phyloP scores from a whole-genome alignment of 2,329 filamentous ascomycete genomes.

The Exophiala calicioides region DNA sequence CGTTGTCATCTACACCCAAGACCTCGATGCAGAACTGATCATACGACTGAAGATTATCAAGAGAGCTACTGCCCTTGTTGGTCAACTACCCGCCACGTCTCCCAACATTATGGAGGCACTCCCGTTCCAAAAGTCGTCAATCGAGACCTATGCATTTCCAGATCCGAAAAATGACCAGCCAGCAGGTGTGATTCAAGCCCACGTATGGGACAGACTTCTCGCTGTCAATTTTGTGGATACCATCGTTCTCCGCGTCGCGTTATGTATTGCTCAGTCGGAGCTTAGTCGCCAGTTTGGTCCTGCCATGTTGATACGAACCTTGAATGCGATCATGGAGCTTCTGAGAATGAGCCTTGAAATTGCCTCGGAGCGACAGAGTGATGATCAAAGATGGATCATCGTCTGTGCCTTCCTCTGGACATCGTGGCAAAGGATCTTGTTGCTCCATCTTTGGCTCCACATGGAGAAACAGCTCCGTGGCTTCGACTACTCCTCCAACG shows the following conservation, averaged over 20 bases:
- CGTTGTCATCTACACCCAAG: background rate
- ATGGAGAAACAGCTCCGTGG: constrained; percentile 73
- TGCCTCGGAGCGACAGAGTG: background rate
- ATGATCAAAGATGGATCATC: constrained; percentile 1
- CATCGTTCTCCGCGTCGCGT: constrained; percentile 6
- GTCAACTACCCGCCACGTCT: constrained; percentile 4
- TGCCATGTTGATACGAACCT: background rate
- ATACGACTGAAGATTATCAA: background rate
- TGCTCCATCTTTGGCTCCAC: constrained; percentile 67
- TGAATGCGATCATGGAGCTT: constrained; percentile 7
- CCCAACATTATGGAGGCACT: constrained; percentile 6
- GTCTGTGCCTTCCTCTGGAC: constrained; percentile 13
- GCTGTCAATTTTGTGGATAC: constrained; percentile 7
- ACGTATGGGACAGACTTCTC: constrained; percentile 2
- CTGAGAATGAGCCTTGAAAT: constrained; percentile 4
- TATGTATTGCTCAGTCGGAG: constrained; percentile 1
- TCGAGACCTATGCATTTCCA: background rate
- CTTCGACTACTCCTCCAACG: constrained; percentile 51
- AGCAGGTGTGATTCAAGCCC: background rate
- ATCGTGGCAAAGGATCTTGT: constrained; percentile 4
- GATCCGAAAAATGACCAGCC: background rate
- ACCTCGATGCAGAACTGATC: background rate
- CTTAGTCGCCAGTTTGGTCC: background rate
- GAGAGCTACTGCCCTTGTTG: constrained; percentile 1
- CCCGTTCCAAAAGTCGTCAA: background rate